phyloP scores from a whole-genome alignment of 2,329 filamentous ascomycete species.

The Dryadomyces quercus-mongolicae region DNA sequence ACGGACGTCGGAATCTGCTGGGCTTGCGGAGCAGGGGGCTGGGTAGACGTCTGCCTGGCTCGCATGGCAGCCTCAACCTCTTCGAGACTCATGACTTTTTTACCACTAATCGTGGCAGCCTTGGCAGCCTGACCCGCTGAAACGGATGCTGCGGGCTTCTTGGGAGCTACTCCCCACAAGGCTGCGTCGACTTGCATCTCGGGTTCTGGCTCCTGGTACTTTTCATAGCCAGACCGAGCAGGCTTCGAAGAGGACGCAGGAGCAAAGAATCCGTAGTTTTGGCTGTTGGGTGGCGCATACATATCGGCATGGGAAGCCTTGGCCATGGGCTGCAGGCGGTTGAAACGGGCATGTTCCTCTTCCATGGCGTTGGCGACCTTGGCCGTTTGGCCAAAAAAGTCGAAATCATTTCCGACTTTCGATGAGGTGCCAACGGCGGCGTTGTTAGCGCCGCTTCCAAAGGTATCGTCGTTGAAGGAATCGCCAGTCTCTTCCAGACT shows the following conservation, averaged over 20 bases:
- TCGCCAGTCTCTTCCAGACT: slow-evolving; percentile 86
- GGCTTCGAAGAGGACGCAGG: slow-evolving; percentile 33
- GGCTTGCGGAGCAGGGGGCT: slow-evolving; percentile 20
- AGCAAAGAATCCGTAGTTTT: slow-evolving; percentile 9
- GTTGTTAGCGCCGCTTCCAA: slow-evolving; percentile 35
- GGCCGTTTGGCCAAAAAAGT: slow-evolving; percentile 90
- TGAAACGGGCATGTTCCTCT: slow-evolving; percentile 80
- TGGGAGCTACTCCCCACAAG: slow-evolving; percentile 73
- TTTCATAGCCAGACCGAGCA: slow-evolving; percentile 76
- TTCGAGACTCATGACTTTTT: slow-evolving; percentile 89
- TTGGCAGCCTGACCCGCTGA: slow-evolving; percentile 12
- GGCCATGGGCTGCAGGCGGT: slow-evolving; percentile 54
- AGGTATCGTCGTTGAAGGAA: slow-evolving; percentile 94
- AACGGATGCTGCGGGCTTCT: slow-evolving; percentile 28
- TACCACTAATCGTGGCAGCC: slow-evolving; percentile 25
- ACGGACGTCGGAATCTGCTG: slow-evolving; percentile 16
- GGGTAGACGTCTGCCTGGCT: slow-evolving; percentile 39
- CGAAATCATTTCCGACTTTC: slow-evolving; percentile 80
- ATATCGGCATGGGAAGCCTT: slow-evolving; percentile 17
- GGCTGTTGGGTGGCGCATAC: slow-evolving; percentile 13
- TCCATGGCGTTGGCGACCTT: slow-evolving; percentile 76
- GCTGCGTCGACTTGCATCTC: slow-evolving; percentile 88
- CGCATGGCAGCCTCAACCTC: slow-evolving; percentile 94
- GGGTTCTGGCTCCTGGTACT: slow-evolving; percentile 77
- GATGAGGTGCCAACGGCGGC: slow-evolving; percentile 23